A percentile compares a stretch with the other conserved stretches of the same genome.
Conservation (phyloP, 345 rosid genomes). For the Eutrema heterophyllum region DNA sequence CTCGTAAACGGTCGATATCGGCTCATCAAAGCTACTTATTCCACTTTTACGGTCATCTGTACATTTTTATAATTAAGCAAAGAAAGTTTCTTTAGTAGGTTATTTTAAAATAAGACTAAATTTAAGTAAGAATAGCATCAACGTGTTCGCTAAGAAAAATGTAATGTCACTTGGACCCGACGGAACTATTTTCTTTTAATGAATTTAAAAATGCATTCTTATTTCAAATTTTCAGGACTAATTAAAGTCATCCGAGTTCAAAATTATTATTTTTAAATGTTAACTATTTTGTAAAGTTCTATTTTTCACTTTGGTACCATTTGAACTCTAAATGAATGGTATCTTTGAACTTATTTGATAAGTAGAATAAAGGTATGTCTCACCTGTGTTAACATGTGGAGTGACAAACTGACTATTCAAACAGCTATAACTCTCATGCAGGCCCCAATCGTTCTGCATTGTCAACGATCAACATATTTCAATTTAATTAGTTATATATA, state of each 20-base stretch:
- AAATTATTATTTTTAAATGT: neutral
- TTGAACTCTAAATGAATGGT: neutral
- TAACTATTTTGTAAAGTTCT: neutral
- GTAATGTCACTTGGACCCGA: neutral
- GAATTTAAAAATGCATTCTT: neutral
- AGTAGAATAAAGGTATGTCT: slow-evolving; percentile 1
- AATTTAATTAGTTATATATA: neutral
- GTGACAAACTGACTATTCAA: slow-evolving; percentile 31
- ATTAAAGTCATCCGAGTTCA: neutral
- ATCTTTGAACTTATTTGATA: neutral
- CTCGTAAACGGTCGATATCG: slow-evolving; percentile 26
- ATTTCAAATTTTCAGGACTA: neutral
- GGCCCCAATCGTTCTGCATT: slow-evolving; percentile 55
- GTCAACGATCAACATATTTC: neutral
- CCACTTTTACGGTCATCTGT: slow-evolving; percentile 44
- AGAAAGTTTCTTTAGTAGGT: neutral
- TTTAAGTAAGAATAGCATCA: neutral
- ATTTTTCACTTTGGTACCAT: neutral
- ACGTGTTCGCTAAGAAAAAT: neutral
- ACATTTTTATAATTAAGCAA: neutral
- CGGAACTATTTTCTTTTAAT: neutral
- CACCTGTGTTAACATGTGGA: slow-evolving; percentile 37
- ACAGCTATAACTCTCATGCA: slow-evolving; percentile 53
- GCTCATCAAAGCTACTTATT: slow-evolving; percentile 43
- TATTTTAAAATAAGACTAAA: neutral